phyloP scores from a whole-genome alignment of 139 green algal genomes.

The Monoraphidium neglectum region DNA sequence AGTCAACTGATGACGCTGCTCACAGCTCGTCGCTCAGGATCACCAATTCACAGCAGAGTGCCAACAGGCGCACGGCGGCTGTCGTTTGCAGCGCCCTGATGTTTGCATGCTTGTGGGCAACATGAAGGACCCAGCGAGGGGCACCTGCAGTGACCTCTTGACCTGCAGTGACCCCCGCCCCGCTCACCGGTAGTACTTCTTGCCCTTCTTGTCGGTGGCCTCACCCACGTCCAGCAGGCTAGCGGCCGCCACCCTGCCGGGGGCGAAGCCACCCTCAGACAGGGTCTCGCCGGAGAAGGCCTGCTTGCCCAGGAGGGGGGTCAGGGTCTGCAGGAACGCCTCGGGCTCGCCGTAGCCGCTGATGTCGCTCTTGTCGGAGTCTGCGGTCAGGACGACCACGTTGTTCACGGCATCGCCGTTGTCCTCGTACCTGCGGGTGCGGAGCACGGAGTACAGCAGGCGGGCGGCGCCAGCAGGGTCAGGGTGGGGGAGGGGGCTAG shows the following conservation, averaged over 20 bases:
- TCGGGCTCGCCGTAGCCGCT: constrained; percentile 83
- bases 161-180: too few species aligned
- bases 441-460: too few species aligned
- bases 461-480: too few species aligned
- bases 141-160: too few species aligned
- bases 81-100: too few species aligned
- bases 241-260: constrained; percentile 80
- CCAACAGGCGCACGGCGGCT: too few species aligned
- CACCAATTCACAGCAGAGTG: too few species aligned
- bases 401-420: constrained; percentile 96
- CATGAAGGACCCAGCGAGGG: too few species aligned
- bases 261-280: constrained; percentile 95
- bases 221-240: constrained; percentile 82
- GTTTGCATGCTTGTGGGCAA: too few species aligned
- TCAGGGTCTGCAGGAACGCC: constrained; percentile 84
- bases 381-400: constrained; percentile 75
- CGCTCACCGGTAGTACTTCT: constrained; percentile 98
- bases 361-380: constrained; percentile 81
- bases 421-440: constrained; percentile 87
- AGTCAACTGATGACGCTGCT: too few species aligned
- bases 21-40: too few species aligned
- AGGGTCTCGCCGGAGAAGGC: constrained; percentile 67
- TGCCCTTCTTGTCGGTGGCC: constrained; percentile 92
- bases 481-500: too few species aligned
- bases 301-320: constrained; percentile 86